Conservation (phyloP, 768 basidiomycete genomes). For the Collybia nuda region DNA sequence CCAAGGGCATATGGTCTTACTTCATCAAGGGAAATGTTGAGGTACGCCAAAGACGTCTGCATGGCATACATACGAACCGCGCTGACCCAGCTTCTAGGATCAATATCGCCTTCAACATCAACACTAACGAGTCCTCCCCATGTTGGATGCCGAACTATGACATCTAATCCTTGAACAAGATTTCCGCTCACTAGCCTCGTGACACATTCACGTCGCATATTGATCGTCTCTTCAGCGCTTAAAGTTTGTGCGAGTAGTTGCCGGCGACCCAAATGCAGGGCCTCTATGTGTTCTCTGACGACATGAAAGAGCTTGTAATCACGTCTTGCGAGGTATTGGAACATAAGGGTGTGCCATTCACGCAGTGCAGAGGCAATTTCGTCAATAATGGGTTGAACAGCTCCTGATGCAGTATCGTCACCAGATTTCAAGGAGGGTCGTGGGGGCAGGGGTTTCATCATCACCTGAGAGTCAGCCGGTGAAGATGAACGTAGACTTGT, state of each 20-base stretch:
- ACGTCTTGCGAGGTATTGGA: constrained; percentile 83
- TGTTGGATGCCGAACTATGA: constrained; percentile 93
- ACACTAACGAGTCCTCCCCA: constrained; percentile 89
- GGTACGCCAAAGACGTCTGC: constrained; percentile 82
- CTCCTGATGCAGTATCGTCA: constrained; percentile 87
- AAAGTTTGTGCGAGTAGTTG: constrained; percentile 88
- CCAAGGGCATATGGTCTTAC: constrained; percentile 40
- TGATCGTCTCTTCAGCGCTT: constrained; percentile 81
- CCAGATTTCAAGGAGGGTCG: constrained; percentile 94
- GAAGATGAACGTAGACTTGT: constrained; percentile 75
- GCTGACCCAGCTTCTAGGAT: constrained; percentile 83
- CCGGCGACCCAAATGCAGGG: constrained; percentile 85
- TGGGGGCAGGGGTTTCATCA: constrained; percentile 74
- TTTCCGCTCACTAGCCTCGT: constrained; percentile 86
- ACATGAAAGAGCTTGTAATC: constrained; percentile 88
- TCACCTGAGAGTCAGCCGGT: constrained; percentile 58
- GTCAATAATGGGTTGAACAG: constrained; percentile 87
- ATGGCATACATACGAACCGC: constrained; percentile 90
- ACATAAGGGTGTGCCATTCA: constrained; percentile 94
- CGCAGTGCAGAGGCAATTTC: constrained; percentile 95
- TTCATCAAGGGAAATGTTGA: constrained; percentile 51
- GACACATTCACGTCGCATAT: constrained; percentile 85
- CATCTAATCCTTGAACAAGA: constrained; percentile 87
- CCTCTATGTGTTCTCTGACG: constrained; percentile 88
- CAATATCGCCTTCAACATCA: constrained; percentile 84